A percentile compares a stretch with the other conserved stretches of the same genome.
phyloP scores from a whole-genome alignment of 495 filamentous ascomycete species.

The Xylaria curta region DNA sequence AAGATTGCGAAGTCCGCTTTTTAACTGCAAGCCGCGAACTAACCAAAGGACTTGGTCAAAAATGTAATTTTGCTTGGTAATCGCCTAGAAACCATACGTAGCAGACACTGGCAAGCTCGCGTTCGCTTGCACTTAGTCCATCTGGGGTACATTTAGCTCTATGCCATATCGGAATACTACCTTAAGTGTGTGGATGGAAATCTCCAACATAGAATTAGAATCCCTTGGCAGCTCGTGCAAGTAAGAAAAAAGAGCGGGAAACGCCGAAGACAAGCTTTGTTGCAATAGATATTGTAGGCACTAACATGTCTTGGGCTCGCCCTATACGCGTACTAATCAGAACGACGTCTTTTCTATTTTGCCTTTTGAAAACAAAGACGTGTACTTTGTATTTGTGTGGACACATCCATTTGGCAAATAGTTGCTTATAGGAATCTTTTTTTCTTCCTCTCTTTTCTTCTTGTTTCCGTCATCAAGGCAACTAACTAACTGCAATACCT shows the following conservation, averaged over 20 bases:
- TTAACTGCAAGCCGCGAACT: not conserved
- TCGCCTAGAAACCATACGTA: not conserved
- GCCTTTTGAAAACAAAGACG: too few relatives aligned
- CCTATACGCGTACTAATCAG: not conserved
- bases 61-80: constrained; percentile 15
- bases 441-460: not conserved
- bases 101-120: not conserved
- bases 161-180: not conserved
- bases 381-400: not conserved
- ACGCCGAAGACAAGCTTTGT: constrained; percentile 5
- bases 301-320: not conserved
- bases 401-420: not conserved
- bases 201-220: not conserved
- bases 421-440: too few relatives aligned
- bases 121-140: not conserved
- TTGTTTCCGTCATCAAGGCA: not conserved
- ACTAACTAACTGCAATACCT: not conserved
- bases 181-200: not conserved
- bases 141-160: constrained; percentile 6
- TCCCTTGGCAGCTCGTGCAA: not conserved
- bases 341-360: too few relatives aligned
- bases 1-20: not conserved
- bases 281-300: not conserved
- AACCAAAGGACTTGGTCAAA: not conserved
- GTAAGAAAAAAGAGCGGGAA: not conserved